Conservation (phyloP, 176 grass and related monocot species). For the Aegilops longissima region DNA sequence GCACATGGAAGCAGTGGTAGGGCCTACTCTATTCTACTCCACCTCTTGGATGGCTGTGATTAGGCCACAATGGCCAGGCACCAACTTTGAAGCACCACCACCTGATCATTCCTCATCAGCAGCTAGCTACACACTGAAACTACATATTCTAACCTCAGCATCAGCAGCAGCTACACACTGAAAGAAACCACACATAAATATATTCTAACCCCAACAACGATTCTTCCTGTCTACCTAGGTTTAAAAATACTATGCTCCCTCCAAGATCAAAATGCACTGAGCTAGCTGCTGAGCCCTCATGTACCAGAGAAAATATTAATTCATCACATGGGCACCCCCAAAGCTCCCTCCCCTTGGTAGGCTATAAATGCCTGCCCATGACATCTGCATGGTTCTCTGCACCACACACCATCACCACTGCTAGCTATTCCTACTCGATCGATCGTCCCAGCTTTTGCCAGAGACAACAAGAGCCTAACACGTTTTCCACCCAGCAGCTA, state of each 20-base stretch:
- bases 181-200: slow-evolving; percentile 4
- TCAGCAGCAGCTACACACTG: slow-evolving; percentile 36
- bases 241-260: slow-evolving; percentile 46
- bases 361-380: slow-evolving; percentile 83
- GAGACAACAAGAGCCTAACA: slow-evolving; percentile 29
- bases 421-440: slow-evolving; percentile 31
- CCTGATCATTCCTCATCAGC: slow-evolving; percentile 59
- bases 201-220: slow-evolving; percentile 45
- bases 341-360: slow-evolving; percentile 53
- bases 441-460: slow-evolving; percentile 36
- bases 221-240: slow-evolving; percentile 81
- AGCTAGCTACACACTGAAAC: slow-evolving; percentile 24
- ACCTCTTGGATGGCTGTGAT: slow-evolving; percentile 60
- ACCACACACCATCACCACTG: slow-evolving; percentile 43
- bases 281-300: slow-evolving; percentile 32
- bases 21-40: slow-evolving; percentile 38
- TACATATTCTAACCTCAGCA: slow-evolving; percentile 51
- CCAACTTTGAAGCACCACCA: slow-evolving; percentile 72
- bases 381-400: slow-evolving; percentile 74
- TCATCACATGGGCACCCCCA: slow-evolving; percentile 31
- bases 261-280: slow-evolving; percentile 43
- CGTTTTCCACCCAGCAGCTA: slow-evolving; percentile 4
- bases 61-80: slow-evolving; percentile 63
- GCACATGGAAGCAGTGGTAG: slow-evolving; percentile 49
- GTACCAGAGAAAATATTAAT: slow-evolving; percentile 53